Conservation (phyloP, 1,284 basidiomycete genomes). For the Melampsora allii-populina region DNA sequence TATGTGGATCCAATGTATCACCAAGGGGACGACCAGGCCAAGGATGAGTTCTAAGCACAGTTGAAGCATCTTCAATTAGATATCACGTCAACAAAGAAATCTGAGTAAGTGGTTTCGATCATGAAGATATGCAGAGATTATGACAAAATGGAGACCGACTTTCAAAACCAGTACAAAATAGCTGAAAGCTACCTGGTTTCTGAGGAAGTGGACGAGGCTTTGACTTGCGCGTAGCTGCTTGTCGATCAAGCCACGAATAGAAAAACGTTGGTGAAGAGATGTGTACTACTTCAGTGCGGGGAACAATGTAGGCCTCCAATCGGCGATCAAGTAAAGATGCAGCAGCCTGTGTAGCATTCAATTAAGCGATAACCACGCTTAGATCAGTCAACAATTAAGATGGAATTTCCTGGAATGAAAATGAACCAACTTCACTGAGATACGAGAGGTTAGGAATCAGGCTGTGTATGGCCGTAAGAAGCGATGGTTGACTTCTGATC, state of each 20-base stretch:
- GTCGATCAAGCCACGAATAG: conserved; percentile 75
- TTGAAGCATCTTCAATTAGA: conserved; percentile 66
- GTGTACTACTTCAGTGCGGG: conserved; percentile 75
- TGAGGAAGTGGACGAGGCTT: conserved; percentile 61
- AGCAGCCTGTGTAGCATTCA: conserved; percentile 65
- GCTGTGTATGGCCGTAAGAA: conserved; percentile 3
- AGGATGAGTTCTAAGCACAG: conserved; percentile 77
- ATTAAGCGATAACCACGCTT: neutral
- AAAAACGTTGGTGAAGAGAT: conserved; percentile 80
- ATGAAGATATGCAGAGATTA: neutral
- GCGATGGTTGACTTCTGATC: neutral
- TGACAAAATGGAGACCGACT: conserved; percentile 55
- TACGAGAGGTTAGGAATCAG: conserved; percentile 47
- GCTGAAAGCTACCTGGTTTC: conserved; percentile 86
- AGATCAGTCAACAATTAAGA: neutral
- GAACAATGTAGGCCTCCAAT: conserved; percentile 73
- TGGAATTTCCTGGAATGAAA: neutral
- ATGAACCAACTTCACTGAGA: conserved; percentile 53
- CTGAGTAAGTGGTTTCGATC: neutral
- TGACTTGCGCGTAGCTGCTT: conserved; percentile 62
- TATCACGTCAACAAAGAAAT: neutral
- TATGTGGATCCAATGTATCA: conserved; percentile 77
- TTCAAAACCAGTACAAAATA: conserved; percentile 77
- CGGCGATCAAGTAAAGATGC: conserved; percentile 77
- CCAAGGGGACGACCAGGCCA: conserved; percentile 78